Evolutionary conservation across 345 rosid species (phyloP).

Genomic region (Physaria fendleri): DNA sequence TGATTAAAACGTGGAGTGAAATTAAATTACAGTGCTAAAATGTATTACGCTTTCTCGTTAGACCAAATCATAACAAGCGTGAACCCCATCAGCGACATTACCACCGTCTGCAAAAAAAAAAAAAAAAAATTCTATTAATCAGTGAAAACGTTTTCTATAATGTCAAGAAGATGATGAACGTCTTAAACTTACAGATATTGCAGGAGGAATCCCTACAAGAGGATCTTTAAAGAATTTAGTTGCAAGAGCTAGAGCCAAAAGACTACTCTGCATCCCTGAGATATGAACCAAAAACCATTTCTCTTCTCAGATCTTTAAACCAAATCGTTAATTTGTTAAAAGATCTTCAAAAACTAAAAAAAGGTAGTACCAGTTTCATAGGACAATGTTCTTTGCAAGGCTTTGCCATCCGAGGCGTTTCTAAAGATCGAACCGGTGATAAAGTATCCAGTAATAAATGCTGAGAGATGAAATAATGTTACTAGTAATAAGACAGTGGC

Average conservation of each 20-base stretch:
- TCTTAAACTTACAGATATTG: too few species aligned
- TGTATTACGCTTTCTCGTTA: conserved; percentile 31
- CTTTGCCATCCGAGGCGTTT: conserved; percentile 49
- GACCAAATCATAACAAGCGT: conserved; percentile 80
- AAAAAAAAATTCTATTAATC: too few species aligned
- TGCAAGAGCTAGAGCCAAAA: conserved; percentile 84
- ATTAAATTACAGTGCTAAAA: not conserved
- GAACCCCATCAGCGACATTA: conserved; percentile 96
- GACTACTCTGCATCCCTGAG: conserved; percentile 98
- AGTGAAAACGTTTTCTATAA: too few species aligned
- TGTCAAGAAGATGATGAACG: too few species aligned
- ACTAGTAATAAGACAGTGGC: conserved; percentile 41
- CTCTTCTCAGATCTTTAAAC: not conserved
- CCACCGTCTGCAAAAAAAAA: conserved; percentile 74
- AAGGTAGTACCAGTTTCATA: conserved; percentile 62
- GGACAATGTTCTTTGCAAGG: conserved; percentile 81
- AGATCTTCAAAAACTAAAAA: not conserved
- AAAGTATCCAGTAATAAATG: conserved; percentile 66
- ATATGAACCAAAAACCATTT: not conserved
- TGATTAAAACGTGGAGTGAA: not conserved
- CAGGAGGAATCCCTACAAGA: conserved; percentile 84
- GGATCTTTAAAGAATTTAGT: conserved; percentile 91
- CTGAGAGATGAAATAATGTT: conserved; percentile 58
- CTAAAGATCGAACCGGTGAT: conserved; percentile 51
- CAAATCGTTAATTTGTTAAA: not conserved